These are phyloP conservation scores for Xylaria palmicola DNA, from an alignment of 495 filamentous ascomycete species.

Conservation along the genomic window DNA sequence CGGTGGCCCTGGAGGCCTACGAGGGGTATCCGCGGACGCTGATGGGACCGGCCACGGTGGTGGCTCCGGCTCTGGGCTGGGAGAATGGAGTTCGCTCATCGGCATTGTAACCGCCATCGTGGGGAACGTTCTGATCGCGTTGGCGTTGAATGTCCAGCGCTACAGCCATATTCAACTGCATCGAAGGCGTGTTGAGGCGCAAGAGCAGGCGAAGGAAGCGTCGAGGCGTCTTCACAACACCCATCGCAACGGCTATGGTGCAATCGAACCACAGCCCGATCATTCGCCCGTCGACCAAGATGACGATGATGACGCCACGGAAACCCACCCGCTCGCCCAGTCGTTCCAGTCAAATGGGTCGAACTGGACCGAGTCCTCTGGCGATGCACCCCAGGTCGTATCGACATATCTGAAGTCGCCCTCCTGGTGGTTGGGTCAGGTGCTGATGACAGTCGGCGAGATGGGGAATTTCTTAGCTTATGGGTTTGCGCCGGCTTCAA, in stretches of 20 bases:
- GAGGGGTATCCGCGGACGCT: slow-evolving; percentile 13
- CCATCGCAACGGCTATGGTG: slow-evolving; percentile 29
- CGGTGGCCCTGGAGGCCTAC: slow-evolving; percentile 4
- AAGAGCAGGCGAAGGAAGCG: slow-evolving; percentile 54
- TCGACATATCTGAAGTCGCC: slow-evolving; percentile 76
- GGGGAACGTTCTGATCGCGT: slow-evolving; percentile 89
- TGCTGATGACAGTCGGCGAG: slow-evolving; percentile 90
- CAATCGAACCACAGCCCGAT: slow-evolving; percentile 12
- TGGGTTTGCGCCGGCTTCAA: slow-evolving; percentile 96
- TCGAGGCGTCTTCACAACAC: slow-evolving; percentile 33
- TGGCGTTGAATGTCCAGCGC: slow-evolving; percentile 94
- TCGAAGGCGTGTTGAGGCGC: slow-evolving; percentile 33
- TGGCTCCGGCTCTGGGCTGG: slow-evolving; percentile 48
- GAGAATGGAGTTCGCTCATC: slow-evolving; percentile 88
- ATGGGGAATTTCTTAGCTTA: slow-evolving; percentile 96
- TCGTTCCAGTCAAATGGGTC: slow-evolving; percentile 47
- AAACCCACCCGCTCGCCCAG: slow-evolving; percentile 47
- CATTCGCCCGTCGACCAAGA: slow-evolving; percentile 21
- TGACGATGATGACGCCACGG: slow-evolving; percentile 35
- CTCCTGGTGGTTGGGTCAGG: slow-evolving; percentile 93
- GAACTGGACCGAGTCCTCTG: slow-evolving; percentile 34
- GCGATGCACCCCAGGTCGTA: slow-evolving; percentile 35
- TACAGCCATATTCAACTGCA: slow-evolving; percentile 86
- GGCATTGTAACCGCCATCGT: slow-evolving; percentile 89
- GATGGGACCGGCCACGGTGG: slow-evolving; percentile 41